Evolutionary conservation across 2,329 filamentous ascomycete genomes (phyloP).

Genomic region (Monosporascus sp.): DNA sequence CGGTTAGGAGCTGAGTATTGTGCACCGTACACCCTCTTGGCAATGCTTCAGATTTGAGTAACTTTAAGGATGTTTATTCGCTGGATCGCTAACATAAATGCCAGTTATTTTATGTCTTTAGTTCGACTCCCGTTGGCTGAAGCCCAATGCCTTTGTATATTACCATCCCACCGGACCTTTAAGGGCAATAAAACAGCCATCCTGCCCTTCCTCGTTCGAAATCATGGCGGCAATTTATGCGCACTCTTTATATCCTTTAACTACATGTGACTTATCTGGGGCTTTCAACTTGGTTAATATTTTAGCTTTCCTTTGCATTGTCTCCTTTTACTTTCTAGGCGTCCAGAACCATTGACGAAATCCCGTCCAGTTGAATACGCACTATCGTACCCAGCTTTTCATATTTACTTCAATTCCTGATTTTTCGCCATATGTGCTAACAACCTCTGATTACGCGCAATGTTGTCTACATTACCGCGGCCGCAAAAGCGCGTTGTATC

Average conservation of each 20-base stretch:
- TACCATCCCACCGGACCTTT: neutral
- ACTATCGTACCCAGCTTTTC: neutral
- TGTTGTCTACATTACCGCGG: neutral
- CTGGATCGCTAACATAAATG: neutral
- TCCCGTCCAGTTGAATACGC: neutral
- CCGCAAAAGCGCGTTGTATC: neutral
- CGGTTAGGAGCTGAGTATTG: neutral
- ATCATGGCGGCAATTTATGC: neutral
- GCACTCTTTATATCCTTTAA: no score
- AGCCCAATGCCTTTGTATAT: neutral
- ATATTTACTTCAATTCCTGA: neutral
- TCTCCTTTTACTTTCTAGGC: neutral
- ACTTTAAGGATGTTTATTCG: neutral
- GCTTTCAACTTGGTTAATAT: neutral
- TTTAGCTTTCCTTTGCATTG: neutral
- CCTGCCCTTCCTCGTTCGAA: neutral
- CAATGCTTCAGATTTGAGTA: neutral
- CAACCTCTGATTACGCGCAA: neutral
- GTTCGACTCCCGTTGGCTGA: neutral
- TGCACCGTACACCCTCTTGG: neutral
- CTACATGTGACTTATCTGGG: neutral
- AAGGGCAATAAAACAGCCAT: neutral
- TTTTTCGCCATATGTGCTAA: neutral
- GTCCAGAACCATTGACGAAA: neutral
- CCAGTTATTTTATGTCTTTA: neutral